These are phyloP conservation scores for Penicillium desertorum DNA, from an alignment of 495 filamentous ascomycete species.

Conservation along the genomic window DNA sequence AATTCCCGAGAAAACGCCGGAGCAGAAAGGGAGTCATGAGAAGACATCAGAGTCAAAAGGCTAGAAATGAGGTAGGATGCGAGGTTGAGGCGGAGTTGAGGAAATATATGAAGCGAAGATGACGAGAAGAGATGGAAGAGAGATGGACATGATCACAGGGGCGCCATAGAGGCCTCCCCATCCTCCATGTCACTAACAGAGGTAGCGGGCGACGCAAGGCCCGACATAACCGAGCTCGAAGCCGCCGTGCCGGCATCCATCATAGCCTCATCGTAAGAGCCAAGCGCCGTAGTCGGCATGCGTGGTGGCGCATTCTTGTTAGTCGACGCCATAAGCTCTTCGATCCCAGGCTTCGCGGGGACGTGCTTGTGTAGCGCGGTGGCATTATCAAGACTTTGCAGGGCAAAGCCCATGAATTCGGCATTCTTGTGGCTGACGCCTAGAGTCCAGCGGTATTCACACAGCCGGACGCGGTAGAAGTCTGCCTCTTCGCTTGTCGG, in stretches of 20 bases:
- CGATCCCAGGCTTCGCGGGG: constrained; percentile 49
- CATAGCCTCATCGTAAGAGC: constrained; percentile 28
- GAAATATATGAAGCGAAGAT: background rate
- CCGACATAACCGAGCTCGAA: constrained; percentile 37
- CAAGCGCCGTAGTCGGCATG: constrained; percentile 6
- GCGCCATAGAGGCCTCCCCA: constrained; percentile 17
- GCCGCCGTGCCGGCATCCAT: constrained; percentile 19
- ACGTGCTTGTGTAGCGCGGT: constrained; percentile 48
- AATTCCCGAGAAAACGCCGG: background rate
- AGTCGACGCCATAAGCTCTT: constrained; percentile 48
- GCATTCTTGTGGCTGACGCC: constrained; percentile 80
- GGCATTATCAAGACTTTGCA: constrained; percentile 50
- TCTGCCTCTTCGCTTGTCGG: constrained; percentile 88
- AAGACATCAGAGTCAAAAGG: background rate
- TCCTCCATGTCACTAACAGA: constrained; percentile 33
- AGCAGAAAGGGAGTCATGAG: background rate
- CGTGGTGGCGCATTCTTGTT: constrained; percentile 30
- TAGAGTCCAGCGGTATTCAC: constrained; percentile 93
- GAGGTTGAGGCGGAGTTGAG: background rate
- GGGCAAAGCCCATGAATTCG: constrained; percentile 58
- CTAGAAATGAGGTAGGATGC: background rate
- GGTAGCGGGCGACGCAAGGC: constrained; percentile 35
- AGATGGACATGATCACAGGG: constrained; percentile 1
- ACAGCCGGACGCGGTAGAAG: constrained; percentile 84
- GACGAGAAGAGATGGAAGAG: background rate